phyloP scores from a whole-genome alignment of 257 asterid species.

The Primulina huaijiensis region DNA sequence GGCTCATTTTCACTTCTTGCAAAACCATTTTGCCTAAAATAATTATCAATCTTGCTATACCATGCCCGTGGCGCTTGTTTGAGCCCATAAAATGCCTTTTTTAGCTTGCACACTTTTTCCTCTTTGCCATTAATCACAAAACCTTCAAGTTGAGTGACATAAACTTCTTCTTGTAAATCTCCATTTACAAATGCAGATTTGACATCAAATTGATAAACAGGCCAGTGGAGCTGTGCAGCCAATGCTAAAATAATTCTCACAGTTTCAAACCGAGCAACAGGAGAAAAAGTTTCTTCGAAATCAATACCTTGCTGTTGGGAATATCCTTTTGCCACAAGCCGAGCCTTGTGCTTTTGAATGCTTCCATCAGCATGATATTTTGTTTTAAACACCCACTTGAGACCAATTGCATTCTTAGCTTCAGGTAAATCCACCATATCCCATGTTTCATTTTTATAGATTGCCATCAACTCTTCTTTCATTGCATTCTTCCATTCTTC shows the following conservation, averaged over 20 bases:
- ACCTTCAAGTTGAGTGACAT: conserved; percentile 3
- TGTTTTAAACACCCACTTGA: no score
- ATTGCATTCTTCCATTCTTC: conserved; percentile 4
- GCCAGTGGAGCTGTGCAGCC: no score
- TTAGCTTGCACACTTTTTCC: conserved; percentile 6
- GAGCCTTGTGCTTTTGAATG: no score
- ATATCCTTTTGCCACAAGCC: not conserved
- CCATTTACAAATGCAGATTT: not conserved
- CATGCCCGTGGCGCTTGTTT: not conserved
- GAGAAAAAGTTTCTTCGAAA: not conserved
- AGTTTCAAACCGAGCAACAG: not conserved
- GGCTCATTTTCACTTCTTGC: not conserved
- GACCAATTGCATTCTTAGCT: no score
- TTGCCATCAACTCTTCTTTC: not conserved
- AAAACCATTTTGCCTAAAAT: not conserved
- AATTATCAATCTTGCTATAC: not conserved
- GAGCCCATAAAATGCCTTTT: not conserved
- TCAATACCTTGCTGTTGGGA: not conserved
- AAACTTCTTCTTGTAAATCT: not conserved
- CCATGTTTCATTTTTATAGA: not conserved
- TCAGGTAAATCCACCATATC: no score
- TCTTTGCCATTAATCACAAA: not conserved
- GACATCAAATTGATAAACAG: conserved; percentile 21
- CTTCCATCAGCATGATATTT: no score
- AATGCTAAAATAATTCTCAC: no score